Conservation (phyloP, 2,329 filamentous ascomycete species). For the Nemania bipapillata region DNA sequence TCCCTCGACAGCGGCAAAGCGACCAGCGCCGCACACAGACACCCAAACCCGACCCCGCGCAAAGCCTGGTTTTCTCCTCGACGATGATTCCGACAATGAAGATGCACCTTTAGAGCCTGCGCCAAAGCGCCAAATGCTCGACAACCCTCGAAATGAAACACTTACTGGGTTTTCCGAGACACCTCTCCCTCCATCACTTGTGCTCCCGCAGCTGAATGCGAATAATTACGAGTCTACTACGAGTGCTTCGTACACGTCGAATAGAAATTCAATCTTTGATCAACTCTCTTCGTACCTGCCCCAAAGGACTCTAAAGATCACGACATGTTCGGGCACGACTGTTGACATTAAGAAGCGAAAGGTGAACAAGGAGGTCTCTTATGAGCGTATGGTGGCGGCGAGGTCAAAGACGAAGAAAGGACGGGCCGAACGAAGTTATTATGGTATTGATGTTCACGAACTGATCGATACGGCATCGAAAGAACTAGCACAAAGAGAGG, state of each 20-base stretch:
- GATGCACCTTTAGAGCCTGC: slow-evolving; percentile 51
- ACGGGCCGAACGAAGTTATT: slow-evolving; percentile 79
- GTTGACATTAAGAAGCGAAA: slow-evolving; percentile 67
- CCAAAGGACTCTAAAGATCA: slow-evolving; percentile 55
- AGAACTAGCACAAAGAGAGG: slow-evolving; percentile 60
- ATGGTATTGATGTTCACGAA: slow-evolving; percentile 89
- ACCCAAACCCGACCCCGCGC: slow-evolving; percentile 51
- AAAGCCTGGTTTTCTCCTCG: slow-evolving; percentile 58
- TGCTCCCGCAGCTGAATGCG: slow-evolving; percentile 28
- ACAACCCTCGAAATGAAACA: slow-evolving; percentile 44
- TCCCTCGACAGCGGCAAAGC: slow-evolving; percentile 53
- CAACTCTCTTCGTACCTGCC: slow-evolving; percentile 40
- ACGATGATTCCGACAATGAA: slow-evolving; percentile 57
- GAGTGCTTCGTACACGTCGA: slow-evolving; percentile 42
- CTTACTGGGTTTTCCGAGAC: slow-evolving; percentile 41
- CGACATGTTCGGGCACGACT: slow-evolving; percentile 68
- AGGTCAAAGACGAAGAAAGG: slow-evolving; percentile 74
- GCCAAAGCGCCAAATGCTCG: slow-evolving; percentile 59
- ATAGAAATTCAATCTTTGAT: slow-evolving; percentile 41
- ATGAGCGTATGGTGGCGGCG: slow-evolving; percentile 74
- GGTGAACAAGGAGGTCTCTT: slow-evolving; percentile 61
- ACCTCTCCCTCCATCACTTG: slow-evolving; percentile 44
- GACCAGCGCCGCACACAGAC: slow-evolving; percentile 52
- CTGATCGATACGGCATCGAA: slow-evolving; percentile 77
- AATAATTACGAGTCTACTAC: slow-evolving; percentile 33